Base-by-base conservation (phyloP, 73 alveolate species). In the Stentor roeselii region DNA sequence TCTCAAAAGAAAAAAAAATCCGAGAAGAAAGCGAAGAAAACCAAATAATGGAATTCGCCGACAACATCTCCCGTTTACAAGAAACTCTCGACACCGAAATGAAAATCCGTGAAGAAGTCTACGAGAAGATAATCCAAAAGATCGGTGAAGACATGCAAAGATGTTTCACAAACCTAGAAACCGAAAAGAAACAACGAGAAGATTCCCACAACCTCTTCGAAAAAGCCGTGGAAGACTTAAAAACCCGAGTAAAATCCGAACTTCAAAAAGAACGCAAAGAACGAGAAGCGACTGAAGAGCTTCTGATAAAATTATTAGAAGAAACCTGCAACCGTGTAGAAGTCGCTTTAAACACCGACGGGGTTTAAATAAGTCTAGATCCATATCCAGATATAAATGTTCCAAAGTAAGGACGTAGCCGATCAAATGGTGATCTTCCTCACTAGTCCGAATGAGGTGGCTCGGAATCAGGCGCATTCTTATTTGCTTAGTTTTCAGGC, bases 1-100 rank as follows among this genome's bases (percentile, higher is more conserved):
- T 90, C 30, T 91, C 95, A 2, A 90, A 90, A 82, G 95, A 90
- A 42, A 90, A 90, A 84, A 87, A 90, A 76, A 60, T 84, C 2
- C 86, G 95, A 76, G 95, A 90, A 41, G 84, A 76, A 35, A 37
- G 38, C n/a, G 84, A 76, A 76, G 84, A 76, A 41, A n/a, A 27
- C 14, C 84, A 76, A 39, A 39, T 41, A 32, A 76, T n/a, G 1
- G 84, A 76, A 14, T 76, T 76, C n/a, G 78, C 84, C n/a, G 84
- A 76, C 15, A 31, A 76, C 14, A 37, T 76, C 39, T 78, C 15
- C 15, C 32, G 78, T 1, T 41, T 76, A 39, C 74, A 76, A 76
- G 84, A 76, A 76, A 30, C 74, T 76, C 31, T 76, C 32, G 84
- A 76, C 2, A 21, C n/a, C 39, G 84, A 76, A 76, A 35, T n/a